phyloP scores from a whole-genome alignment of 2,329 filamentous ascomycete genomes.

The Orbilia blumenaviensis region DNA sequence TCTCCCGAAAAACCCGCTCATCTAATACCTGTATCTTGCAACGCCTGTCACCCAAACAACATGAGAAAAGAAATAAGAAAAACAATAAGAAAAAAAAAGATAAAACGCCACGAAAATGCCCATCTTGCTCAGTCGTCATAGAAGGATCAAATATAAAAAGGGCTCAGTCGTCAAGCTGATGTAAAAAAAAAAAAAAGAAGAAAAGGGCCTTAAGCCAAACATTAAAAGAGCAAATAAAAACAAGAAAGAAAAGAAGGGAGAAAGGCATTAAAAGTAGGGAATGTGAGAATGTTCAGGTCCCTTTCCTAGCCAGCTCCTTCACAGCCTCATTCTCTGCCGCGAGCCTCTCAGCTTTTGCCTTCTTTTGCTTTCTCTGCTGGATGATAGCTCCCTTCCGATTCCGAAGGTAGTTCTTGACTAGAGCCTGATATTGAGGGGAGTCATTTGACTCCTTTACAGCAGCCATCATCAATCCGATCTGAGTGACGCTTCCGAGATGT shows the following conservation, averaged over 20 bases:
- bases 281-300: constrained; percentile 13
- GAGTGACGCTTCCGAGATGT: constrained; percentile 70
- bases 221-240: background rate
- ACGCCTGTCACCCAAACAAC: too few species aligned
- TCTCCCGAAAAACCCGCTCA: too few species aligned
- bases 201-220: background rate
- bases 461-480: constrained; percentile 72
- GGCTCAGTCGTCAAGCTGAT: too few species aligned
- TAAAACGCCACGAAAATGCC: too few species aligned
- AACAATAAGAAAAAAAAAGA: too few species aligned
- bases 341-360: constrained; percentile 49
- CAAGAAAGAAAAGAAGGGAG: background rate
- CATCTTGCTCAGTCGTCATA: too few species aligned
- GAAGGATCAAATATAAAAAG: too few species aligned
- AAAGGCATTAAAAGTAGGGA: too few species aligned
- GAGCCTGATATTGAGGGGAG: constrained; percentile 65
- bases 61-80: too few species aligned
- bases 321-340: constrained; percentile 32
- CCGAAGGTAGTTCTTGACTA: constrained; percentile 68
- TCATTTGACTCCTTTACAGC: constrained; percentile 70
- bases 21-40: too few species aligned
- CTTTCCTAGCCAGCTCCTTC: constrained; percentile 39
- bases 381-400: constrained; percentile 68
- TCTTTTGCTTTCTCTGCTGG: constrained; percentile 64
- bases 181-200: background rate